A percentile compares a stretch with the other conserved stretches of the same genome.
These are phyloP conservation scores for Hortaea sp. DNA, from an alignment of 2,329 filamentous ascomycete genomes.

Conservation along the genomic window DNA sequence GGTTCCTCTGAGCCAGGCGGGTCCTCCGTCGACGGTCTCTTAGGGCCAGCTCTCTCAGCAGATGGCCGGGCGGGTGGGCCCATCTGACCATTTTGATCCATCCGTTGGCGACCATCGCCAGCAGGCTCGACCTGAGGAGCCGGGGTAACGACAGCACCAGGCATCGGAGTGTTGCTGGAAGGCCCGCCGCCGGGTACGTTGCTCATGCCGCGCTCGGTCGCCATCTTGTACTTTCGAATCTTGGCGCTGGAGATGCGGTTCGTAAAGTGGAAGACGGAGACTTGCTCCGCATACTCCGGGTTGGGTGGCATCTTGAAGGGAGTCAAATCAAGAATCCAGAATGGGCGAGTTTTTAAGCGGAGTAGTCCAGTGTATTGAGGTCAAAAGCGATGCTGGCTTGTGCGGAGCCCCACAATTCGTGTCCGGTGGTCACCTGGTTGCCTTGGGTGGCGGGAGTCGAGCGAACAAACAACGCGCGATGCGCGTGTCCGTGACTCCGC, in stretches of 20 bases:
- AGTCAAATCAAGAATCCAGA: no score
- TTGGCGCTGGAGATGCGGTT: constrained; percentile 18
- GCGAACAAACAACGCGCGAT: neutral
- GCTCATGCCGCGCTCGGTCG: constrained; percentile 18
- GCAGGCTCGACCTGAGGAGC: constrained; percentile 4
- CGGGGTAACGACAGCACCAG: constrained; percentile 3
- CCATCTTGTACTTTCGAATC: constrained; percentile 18
- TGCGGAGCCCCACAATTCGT: no score
- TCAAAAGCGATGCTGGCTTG: no score
- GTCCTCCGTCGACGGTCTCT: neutral
- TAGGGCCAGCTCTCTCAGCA: neutral
- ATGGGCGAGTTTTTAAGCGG: neutral
- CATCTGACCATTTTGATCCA: neutral
- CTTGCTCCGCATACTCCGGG: constrained; percentile 1
- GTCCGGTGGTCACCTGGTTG: neutral
- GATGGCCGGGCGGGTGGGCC: neutral
- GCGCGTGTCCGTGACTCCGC: neutral
- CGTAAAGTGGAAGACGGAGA: constrained; percentile 21
- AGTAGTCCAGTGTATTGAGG: no score
- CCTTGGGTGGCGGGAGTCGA: neutral
- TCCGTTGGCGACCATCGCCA: neutral
- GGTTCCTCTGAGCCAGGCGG: constrained; percentile 5
- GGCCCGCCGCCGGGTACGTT: constrained; percentile 1
- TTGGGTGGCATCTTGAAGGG: neutral
- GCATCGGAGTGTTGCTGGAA: constrained; percentile 1